Percentiles rank a stretch among this genome's conserved stretches.
Conservation (phyloP, 148 eudicot genomes). For the Polygonum maritimum region DNA sequence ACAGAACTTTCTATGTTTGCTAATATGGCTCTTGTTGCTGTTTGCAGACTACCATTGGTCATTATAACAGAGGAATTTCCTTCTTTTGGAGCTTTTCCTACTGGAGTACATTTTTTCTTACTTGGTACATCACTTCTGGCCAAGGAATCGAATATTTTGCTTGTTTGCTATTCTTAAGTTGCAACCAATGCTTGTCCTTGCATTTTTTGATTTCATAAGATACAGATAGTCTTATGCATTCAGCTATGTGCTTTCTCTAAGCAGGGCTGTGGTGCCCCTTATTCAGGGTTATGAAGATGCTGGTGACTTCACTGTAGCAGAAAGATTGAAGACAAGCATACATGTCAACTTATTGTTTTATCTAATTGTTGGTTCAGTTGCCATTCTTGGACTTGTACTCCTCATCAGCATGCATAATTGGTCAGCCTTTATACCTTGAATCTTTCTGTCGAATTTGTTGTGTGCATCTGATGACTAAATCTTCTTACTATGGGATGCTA, state of each 20-base stretch:
- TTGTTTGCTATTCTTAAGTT: not conserved
- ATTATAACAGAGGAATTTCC: conserved; percentile 56
- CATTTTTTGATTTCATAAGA: not conserved
- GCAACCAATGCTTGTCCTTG: not conserved
- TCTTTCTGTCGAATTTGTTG: not conserved
- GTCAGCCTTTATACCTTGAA: conserved; percentile 25
- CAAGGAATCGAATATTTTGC: not conserved
- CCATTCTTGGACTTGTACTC: conserved; percentile 77
- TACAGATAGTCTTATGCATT: conserved; percentile 37
- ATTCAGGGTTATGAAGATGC: conserved; percentile 98
- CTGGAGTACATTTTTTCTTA: conserved; percentile 93
- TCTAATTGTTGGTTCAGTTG: conserved; percentile 73
- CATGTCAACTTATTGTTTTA: conserved; percentile 82
- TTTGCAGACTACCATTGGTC: conserved; percentile 66
- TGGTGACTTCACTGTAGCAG: conserved; percentile 81
- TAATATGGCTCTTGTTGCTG: conserved; percentile 13
- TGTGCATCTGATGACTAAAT: not conserved
- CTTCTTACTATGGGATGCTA: conserved; percentile 12
- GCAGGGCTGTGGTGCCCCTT: conserved; percentile 95
- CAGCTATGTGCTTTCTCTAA: conserved; percentile 34
- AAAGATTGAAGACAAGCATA: conserved; percentile 80
- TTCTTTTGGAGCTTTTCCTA: conserved; percentile 96
- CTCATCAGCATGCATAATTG: conserved; percentile 46
- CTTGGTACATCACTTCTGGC: conserved; percentile 53
- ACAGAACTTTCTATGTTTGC: not conserved